A percentile compares a stretch with the other conserved stretches of the same genome.
Evolutionary conservation across 2,329 filamentous ascomycete species (phyloP).

Genomic region (Didymella arachidicola): DNA sequence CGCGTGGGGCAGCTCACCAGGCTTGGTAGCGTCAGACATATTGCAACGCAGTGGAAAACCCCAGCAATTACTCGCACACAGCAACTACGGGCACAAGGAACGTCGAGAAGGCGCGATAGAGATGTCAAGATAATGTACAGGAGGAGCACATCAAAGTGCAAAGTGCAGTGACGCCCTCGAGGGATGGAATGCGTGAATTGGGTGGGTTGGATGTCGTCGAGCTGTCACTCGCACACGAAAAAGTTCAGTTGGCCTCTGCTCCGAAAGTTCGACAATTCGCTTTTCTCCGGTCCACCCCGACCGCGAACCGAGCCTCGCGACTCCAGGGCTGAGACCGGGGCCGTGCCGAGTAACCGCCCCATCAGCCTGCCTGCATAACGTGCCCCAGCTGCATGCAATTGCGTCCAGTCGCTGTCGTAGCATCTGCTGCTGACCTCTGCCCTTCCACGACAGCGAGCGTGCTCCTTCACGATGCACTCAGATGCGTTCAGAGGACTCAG

Average conservation of each 20-base stretch:
- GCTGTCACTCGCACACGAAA: slow-evolving; percentile 17
- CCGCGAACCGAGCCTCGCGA: not conserved
- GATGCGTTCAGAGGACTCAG: not conserved
- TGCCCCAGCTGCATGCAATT: slow-evolving; percentile 2
- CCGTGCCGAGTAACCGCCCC: slow-evolving; percentile 19
- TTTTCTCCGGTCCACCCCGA: no score
- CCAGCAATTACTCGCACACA: slow-evolving; percentile 6
- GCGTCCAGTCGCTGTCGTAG: not conserved
- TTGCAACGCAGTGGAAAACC: slow-evolving; percentile 4
- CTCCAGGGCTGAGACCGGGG: slow-evolving; percentile 13
- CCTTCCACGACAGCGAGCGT: not conserved
- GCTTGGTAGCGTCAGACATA: slow-evolving; percentile 49
- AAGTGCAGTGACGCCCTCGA: slow-evolving; percentile 42
- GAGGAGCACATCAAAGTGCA: slow-evolving; percentile 47
- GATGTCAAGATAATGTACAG: slow-evolving; percentile 37
- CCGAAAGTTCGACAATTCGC: no score
- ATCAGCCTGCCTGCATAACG: slow-evolving; percentile 3
- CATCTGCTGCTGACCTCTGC: not conserved
- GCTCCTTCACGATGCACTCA: slow-evolving; percentile 1
- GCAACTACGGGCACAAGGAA: slow-evolving; percentile 16
- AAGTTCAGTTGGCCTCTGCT: slow-evolving; percentile 10
- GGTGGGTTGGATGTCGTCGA: not conserved
- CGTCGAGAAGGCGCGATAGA: slow-evolving; percentile 35
- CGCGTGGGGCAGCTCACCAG: slow-evolving; percentile 43
- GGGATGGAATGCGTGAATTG: slow-evolving; percentile 20